Percentiles rank a stretch among this genome's conserved stretches.
Evolutionary conservation across 129 eudicot species (phyloP).

Genomic region (Arctium minus): DNA sequence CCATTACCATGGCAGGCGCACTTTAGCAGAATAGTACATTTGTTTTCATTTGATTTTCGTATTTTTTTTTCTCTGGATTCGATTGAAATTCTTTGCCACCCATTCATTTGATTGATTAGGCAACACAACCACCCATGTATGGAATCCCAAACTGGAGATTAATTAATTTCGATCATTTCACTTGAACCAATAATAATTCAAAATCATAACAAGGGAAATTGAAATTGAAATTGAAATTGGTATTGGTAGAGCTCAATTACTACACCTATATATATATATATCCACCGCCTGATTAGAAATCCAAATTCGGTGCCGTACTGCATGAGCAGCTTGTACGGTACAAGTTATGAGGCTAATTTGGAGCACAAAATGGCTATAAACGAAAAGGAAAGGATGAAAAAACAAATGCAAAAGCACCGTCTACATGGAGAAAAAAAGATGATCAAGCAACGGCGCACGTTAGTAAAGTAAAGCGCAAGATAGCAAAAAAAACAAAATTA

Average conservation of each 20-base stretch:
- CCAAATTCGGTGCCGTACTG: slow-evolving; percentile 6
- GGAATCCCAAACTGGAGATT: neutral
- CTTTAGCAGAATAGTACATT: slow-evolving; percentile 20
- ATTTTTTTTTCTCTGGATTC: neutral
- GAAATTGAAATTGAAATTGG: too few relatives aligned
- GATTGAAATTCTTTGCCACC: neutral
- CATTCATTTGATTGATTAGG: neutral
- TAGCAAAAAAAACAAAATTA: neutral
- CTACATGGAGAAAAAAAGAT: neutral
- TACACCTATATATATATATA: neutral
- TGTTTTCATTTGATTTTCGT: neutral
- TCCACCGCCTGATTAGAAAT: slow-evolving; percentile 5
- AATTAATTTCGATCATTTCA: neutral
- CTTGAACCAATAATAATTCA: neutral
- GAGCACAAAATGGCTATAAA: neutral
- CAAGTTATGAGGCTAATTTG: neutral
- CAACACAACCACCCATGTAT: neutral
- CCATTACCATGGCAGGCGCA: slow-evolving; percentile 31
- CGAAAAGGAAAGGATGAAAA: neutral
- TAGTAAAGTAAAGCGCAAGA: slow-evolving; percentile 4
- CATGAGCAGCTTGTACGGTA: slow-evolving; percentile 14
- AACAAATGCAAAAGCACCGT: neutral
- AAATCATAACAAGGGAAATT: neutral
- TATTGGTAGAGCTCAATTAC: too few relatives aligned
- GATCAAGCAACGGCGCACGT: slow-evolving; percentile 32